Percentiles rank a stretch among this genome's conserved stretches.
phyloP scores from a whole-genome alignment of 2,329 filamentous ascomycete genomes.

The Colletotrichum paranaense region DNA sequence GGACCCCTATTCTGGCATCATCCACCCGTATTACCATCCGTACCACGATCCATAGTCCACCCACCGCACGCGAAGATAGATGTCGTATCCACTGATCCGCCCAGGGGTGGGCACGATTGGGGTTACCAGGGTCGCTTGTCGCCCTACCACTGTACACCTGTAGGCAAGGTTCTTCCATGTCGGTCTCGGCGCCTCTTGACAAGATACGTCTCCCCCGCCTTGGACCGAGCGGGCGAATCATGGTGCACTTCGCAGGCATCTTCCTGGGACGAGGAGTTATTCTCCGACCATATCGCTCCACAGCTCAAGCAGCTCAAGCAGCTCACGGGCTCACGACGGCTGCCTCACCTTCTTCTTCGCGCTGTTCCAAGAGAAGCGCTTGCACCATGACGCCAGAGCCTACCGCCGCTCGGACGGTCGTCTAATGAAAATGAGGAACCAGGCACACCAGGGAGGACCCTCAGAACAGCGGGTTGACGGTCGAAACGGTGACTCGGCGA shows the following conservation, averaged over 20 bases:
- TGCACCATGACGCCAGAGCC: conserved; percentile 7
- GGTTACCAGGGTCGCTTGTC: background rate
- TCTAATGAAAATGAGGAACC: conserved; percentile 1
- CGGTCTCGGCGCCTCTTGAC: conserved; percentile 24
- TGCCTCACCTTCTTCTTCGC: conserved; percentile 21
- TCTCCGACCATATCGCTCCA: conserved; percentile 18
- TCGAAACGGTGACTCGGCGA: conserved; percentile 19
- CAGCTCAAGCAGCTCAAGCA: background rate
- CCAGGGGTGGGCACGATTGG: conserved; percentile 13
- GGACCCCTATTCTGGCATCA: conserved; percentile 6
- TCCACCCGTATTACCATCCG: background rate
- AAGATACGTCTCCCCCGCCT: conserved; percentile 9
- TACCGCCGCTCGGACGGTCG: conserved; percentile 15
- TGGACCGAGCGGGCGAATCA: conserved; percentile 7
- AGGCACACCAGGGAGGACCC: background rate
- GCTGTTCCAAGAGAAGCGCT: conserved; percentile 16
- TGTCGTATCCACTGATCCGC: conserved; percentile 29
- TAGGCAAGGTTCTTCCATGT: conserved; percentile 20
- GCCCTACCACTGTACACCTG: background rate
- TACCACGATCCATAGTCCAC: background rate
- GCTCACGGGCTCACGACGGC: conserved; percentile 14
- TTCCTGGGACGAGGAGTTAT: conserved; percentile 1
- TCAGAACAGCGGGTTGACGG: background rate
- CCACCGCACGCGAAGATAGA: background rate
- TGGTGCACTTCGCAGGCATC: conserved; percentile 9